A percentile compares a stretch with the other conserved stretches of the same genome.
phyloP scores from a whole-genome alignment of 2,329 filamentous ascomycete genomes.

The Talaromyces sp. region DNA sequence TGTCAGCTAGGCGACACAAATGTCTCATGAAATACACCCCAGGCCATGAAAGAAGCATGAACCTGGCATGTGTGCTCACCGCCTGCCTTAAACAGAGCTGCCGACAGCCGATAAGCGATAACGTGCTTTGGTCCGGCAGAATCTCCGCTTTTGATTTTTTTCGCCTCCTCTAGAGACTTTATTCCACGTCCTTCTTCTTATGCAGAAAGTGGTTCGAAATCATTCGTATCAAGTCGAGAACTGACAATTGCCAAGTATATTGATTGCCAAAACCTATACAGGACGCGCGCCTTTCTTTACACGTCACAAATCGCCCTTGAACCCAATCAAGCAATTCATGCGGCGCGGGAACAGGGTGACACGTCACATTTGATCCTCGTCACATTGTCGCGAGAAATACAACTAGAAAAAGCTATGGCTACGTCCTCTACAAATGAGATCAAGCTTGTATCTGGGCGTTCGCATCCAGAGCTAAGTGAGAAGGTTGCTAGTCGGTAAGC shows the following conservation, averaged over 20 bases:
- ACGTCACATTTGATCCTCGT: neutral
- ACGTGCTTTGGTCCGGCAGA: neutral
- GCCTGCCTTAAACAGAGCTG: slow-evolving; percentile 2
- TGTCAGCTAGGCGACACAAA: no score
- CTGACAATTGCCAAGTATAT: neutral
- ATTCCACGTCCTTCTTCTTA: neutral
- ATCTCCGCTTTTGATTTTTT: neutral
- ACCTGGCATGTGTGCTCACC: neutral
- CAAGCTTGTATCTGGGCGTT: slow-evolving; percentile 70
- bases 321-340: neutral
- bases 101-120: slow-evolving; percentile 13
- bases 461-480: slow-evolving; percentile 66
- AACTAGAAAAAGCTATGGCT: neutral
- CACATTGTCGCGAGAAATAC: neutral
- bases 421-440: slow-evolving; percentile 53
- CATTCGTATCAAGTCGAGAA: neutral
- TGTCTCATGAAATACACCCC: no score
- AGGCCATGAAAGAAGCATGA: no score
- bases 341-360: neutral
- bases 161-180: neutral
- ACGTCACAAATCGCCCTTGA: neutral
- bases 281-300: neutral
- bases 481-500: slow-evolving; percentile 62
- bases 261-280: neutral
- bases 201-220: neutral